A percentile compares a stretch with the other conserved stretches of the same genome.
These are phyloP conservation scores for Kuraishia molischiana DNA, from an alignment of 805 yeast species.

Conservation along the genomic window DNA sequence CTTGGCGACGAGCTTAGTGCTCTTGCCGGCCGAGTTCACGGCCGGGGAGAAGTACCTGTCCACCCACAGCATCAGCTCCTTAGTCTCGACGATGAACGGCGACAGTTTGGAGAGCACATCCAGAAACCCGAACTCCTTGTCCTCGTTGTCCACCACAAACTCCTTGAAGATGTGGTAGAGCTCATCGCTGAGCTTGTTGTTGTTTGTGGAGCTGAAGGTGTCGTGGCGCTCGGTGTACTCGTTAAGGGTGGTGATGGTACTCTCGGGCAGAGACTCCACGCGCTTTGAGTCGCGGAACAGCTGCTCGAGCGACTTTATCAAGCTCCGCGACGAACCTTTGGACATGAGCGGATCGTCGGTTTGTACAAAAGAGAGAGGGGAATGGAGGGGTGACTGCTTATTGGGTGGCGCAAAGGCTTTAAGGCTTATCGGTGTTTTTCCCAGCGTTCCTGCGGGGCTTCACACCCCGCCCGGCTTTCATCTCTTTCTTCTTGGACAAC, in stretches of 20 bases:
- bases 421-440: not conserved
- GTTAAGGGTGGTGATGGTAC: constrained; percentile 1
- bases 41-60: constrained; percentile 37
- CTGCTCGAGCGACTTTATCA: constrained; percentile 7
- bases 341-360: not conserved
- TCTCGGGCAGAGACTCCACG: not conserved
- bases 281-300: constrained; percentile 3
- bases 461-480: no score
- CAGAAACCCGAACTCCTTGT: constrained; percentile 27
- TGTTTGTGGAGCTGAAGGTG: constrained; percentile 19
- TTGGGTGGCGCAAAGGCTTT: not conserved
- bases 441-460: no score
- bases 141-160: constrained; percentile 18
- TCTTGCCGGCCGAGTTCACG: constrained; percentile 48
- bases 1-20: constrained; percentile 21
- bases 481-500: no score
- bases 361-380: not conserved
- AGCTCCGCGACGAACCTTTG: constrained; percentile 7
- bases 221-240: constrained; percentile 21
- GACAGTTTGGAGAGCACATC: constrained; percentile 25
- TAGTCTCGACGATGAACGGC: constrained; percentile 19
- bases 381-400: not conserved
- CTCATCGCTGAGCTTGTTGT: constrained; percentile 24
- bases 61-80: constrained; percentile 37
- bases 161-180: constrained; percentile 24